Percentiles rank a stretch among this genome's conserved stretches.
These are phyloP conservation scores for barrel medic (Medicago truncatula) DNA, from an alignment of 306 rosid genomes.

Conservation along the genomic window DNA sequence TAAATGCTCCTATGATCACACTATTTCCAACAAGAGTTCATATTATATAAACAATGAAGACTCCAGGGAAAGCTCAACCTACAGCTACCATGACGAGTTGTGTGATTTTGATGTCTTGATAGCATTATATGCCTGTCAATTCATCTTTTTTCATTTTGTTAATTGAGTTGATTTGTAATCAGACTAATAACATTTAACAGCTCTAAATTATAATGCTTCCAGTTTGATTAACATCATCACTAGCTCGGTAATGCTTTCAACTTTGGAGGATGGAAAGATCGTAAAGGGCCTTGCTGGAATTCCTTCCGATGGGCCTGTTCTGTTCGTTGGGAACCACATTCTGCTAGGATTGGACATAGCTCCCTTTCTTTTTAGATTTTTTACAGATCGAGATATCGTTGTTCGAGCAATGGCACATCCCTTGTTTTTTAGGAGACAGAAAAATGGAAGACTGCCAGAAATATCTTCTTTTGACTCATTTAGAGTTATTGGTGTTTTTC, in stretches of 20 bases:
- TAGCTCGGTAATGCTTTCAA: conserved; percentile 82
- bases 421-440: conserved; percentile 53
- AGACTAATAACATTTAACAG: conserved; percentile 23
- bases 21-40: too few relatives aligned
- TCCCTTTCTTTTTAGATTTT: conserved; percentile 57
- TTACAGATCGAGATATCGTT: conserved; percentile 59
- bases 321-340: conserved; percentile 93
- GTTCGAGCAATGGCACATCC: conserved; percentile 92
- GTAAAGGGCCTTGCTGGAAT: conserved; percentile 85
- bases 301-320: conserved; percentile 90
- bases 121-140: background rate
- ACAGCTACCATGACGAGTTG: conserved; percentile 2
- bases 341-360: conserved; percentile 69
- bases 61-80: conserved; percentile 25
- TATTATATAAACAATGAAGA: conserved; percentile 8
- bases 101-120: too few relatives aligned
- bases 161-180: conserved; percentile 5
- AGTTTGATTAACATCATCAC: conserved; percentile 56
- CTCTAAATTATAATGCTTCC: conserved; percentile 36
- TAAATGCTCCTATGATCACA: too few relatives aligned
- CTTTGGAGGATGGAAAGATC: conserved; percentile 76
- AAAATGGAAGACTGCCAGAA: conserved; percentile 60
- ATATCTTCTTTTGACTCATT: conserved; percentile 51
- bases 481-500: conserved; percentile 87
- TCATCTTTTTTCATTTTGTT: conserved; percentile 25